Evolutionary conservation across 331 rosid species (phyloP).

Genomic region (Cydonia oblonga): DNA sequence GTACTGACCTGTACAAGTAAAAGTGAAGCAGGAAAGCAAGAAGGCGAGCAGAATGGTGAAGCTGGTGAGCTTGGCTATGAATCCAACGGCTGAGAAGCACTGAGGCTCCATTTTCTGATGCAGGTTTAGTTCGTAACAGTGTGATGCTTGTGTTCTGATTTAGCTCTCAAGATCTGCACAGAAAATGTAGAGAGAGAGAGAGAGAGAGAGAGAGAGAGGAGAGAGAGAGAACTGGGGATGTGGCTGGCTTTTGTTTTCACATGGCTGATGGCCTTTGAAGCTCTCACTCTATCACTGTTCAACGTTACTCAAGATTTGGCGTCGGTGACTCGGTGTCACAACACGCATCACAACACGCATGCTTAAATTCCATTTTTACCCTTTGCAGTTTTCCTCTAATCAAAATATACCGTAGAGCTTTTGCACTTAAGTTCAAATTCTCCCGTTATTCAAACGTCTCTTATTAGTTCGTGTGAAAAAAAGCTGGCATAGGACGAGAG

Average conservation of each 20-base stretch:
- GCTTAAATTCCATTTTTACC: conserved; percentile 9
- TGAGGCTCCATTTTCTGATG: conserved; percentile 37
- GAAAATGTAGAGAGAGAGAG: background rate
- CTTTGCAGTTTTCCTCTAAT: background rate
- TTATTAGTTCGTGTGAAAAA: no score
- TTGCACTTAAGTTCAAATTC: no score
- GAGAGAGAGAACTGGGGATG: background rate
- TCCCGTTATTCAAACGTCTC: background rate
- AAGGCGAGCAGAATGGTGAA: conserved; percentile 31
- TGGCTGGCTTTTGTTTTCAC: background rate
- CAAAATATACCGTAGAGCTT: background rate
- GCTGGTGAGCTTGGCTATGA: conserved; percentile 28
- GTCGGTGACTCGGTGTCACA: background rate
- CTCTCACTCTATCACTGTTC: background rate
- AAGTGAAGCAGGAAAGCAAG: conserved; percentile 39
- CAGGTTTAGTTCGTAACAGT: conserved; percentile 4
- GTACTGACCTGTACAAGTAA: conserved; percentile 56
- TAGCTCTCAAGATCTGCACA: conserved; percentile 31
- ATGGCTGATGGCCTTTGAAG: background rate
- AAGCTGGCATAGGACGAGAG: no score
- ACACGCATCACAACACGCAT: background rate
- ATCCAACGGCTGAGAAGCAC: conserved; percentile 31
- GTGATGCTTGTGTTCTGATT: conserved; percentile 5
- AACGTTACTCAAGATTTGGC: background rate
- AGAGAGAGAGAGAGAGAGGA: background rate